These are phyloP conservation scores for Canna indica DNA, from an alignment of 176 grass and related monocot genomes.

Conservation along the genomic window DNA sequence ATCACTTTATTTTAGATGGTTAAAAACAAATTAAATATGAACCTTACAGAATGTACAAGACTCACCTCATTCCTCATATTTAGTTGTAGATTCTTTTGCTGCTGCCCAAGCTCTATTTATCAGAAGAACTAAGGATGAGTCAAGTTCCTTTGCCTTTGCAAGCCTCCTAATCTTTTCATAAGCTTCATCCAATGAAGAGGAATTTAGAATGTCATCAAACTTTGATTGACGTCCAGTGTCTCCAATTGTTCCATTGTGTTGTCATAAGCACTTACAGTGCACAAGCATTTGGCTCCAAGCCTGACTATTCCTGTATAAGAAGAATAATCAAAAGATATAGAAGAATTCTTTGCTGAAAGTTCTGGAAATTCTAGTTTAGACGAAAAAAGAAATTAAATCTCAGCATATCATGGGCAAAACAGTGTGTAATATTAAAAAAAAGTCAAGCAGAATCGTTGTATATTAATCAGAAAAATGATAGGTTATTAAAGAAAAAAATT, in stretches of 20 bases:
- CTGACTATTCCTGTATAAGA: constrained; percentile 59
- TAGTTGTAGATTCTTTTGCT: constrained; percentile 65
- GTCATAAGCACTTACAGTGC: constrained; percentile 76
- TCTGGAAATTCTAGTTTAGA: neutral
- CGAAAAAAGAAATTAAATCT: neutral
- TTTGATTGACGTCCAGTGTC: constrained; percentile 53
- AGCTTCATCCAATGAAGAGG: constrained; percentile 62
- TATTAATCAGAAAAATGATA: neutral
- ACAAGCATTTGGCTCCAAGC: constrained; percentile 82
- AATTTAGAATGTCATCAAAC: constrained; percentile 88
- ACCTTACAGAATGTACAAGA: neutral
- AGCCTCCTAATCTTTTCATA: constrained; percentile 63
- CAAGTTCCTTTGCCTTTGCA: constrained; percentile 73
- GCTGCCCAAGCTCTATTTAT: constrained; percentile 83
- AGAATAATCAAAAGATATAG: constrained; percentile 12
- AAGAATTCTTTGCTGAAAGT: neutral
- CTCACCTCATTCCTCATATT: constrained; percentile 59
- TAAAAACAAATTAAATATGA: neutral
- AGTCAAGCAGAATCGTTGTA: neutral
- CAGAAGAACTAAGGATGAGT: constrained; percentile 89
- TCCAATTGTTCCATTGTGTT: constrained; percentile 61
- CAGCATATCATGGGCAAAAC: neutral
- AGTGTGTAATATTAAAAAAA: neutral
- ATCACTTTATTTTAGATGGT: neutral
- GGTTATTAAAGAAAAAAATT: neutral